These are phyloP conservation scores for Flammula alnicola DNA, from an alignment of 1,284 basidiomycete genomes.

Conservation along the genomic window DNA sequence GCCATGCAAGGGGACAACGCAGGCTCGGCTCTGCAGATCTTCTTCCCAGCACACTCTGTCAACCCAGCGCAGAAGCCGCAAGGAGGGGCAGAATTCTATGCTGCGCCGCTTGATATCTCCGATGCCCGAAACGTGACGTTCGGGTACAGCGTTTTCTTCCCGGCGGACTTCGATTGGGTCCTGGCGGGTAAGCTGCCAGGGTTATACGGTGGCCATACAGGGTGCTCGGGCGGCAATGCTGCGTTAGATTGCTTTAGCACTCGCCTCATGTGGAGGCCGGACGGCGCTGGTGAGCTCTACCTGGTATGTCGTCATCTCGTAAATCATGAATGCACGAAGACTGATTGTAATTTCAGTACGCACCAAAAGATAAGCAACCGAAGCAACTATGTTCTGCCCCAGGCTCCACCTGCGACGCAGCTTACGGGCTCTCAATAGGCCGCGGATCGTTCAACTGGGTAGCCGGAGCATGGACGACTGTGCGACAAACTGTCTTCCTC, in stretches of 20 bases:
- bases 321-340: not conserved
- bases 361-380: slow-evolving; percentile 63
- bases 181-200: slow-evolving; percentile 75
- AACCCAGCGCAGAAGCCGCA: slow-evolving; percentile 61
- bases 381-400: slow-evolving; percentile 58
- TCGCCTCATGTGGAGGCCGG: slow-evolving; percentile 73
- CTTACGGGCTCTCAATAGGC: slow-evolving; percentile 74
- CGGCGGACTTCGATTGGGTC: slow-evolving; percentile 67
- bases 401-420: slow-evolving; percentile 61
- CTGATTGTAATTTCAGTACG: slow-evolving; percentile 54
- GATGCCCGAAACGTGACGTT: slow-evolving; percentile 58
- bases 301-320: slow-evolving; percentile 49
- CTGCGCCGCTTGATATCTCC: slow-evolving; percentile 54
- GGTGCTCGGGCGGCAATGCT: slow-evolving; percentile 70
- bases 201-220: slow-evolving; percentile 67
- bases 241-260: slow-evolving; percentile 74
- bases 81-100: slow-evolving; percentile 76
- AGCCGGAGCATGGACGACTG: slow-evolving; percentile 67
- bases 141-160: slow-evolving; percentile 70
- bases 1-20: slow-evolving; percentile 31
- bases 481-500: slow-evolving; percentile 65
- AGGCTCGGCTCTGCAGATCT: slow-evolving; percentile 53
- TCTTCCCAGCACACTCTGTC: slow-evolving; percentile 67
- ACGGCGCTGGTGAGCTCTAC: slow-evolving; percentile 71
- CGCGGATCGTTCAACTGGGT: slow-evolving; percentile 75